Percentiles rank a stretch among this genome's conserved stretches.
These are phyloP conservation scores for Erodium maritimum DNA, from an alignment of 345 rosid species.

Conservation along the genomic window DNA sequence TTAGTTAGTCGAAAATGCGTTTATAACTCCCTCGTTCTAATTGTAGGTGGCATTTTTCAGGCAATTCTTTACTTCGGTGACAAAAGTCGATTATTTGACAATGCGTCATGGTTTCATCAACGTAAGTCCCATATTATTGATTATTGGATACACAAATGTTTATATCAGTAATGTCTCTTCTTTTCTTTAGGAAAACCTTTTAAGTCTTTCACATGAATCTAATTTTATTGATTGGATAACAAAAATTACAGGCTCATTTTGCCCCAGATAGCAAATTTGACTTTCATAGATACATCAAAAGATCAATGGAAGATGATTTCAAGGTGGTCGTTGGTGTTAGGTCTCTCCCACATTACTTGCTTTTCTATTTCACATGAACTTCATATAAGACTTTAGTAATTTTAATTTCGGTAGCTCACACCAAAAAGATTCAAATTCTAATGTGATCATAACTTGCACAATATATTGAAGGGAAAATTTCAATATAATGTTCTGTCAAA, in stretches of 20 bases:
- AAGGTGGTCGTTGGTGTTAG: slow-evolving; percentile 47
- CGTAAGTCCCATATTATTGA: slow-evolving; percentile 12
- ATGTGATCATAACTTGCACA: no score
- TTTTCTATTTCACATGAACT: neutral
- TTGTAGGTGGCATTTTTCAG: slow-evolving; percentile 35
- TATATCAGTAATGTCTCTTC: neutral
- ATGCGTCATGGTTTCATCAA: slow-evolving; percentile 36
- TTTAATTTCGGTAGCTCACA: no score
- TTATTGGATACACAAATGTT: neutral
- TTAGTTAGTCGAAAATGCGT: neutral
- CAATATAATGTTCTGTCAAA: no score
- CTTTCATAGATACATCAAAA: slow-evolving; percentile 37
- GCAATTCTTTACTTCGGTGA: slow-evolving; percentile 30
- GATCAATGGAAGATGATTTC: slow-evolving; percentile 49
- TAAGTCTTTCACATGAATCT: neutral
- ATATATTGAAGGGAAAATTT: no score
- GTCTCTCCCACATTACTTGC: slow-evolving; percentile 7
- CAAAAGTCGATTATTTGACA: slow-evolving; percentile 33
- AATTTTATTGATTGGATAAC: neutral
- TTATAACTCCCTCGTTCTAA: neutral
- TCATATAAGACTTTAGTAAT: neutral
- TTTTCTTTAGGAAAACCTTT: neutral
- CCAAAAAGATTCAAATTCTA: no score
- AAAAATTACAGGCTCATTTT: slow-evolving; percentile 32
- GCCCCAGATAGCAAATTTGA: slow-evolving; percentile 36